A percentile compares a stretch with the other conserved stretches of the same genome.
Evolutionary conservation across 2,329 filamentous ascomycete genomes (phyloP).

Genomic region (Dactylonectria macrodidyma): DNA sequence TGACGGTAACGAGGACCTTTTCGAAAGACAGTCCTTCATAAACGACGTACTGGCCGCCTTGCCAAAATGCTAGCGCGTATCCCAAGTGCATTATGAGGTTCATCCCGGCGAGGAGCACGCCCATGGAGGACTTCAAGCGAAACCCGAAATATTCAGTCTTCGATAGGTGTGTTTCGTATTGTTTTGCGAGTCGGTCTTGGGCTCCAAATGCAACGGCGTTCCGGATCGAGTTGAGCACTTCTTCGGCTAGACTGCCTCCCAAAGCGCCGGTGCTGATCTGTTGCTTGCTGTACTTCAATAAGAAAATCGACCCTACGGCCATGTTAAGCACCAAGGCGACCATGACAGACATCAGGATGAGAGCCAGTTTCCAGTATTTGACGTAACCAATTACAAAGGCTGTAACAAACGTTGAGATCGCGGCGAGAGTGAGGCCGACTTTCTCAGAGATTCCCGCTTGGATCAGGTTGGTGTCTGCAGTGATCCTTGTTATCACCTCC

Average conservation of each 20-base stretch:
- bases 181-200: slow-evolving; percentile 82
- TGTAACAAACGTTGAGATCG: slow-evolving; percentile 80
- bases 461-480: slow-evolving; percentile 86
- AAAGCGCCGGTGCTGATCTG: slow-evolving; percentile 81
- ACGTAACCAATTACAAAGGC: slow-evolving; percentile 87
- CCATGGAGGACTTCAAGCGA: slow-evolving; percentile 77
- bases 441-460: slow-evolving; percentile 90
- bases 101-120: slow-evolving; percentile 81
- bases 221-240: slow-evolving; percentile 87
- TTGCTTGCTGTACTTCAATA: slow-evolving; percentile 81
- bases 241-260: slow-evolving; percentile 85
- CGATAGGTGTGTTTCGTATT: slow-evolving; percentile 80
- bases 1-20: slow-evolving; percentile 81
- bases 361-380: slow-evolving; percentile 86
- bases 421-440: slow-evolving; percentile 77
- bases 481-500: slow-evolving; percentile 66
- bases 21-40: slow-evolving; percentile 74
- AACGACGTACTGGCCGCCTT: slow-evolving; percentile 79
- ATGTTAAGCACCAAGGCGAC: slow-evolving; percentile 79
- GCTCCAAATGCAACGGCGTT: slow-evolving; percentile 91
- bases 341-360: slow-evolving; percentile 83
- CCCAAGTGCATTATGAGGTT: slow-evolving; percentile 83
- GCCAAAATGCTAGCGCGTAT: slow-evolving; percentile 85
- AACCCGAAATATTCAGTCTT: slow-evolving; percentile 79
- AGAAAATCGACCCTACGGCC: slow-evolving; percentile 75